phyloP scores from a whole-genome alignment of 768 basidiomycete species.

The Lactarius hatsudake region DNA sequence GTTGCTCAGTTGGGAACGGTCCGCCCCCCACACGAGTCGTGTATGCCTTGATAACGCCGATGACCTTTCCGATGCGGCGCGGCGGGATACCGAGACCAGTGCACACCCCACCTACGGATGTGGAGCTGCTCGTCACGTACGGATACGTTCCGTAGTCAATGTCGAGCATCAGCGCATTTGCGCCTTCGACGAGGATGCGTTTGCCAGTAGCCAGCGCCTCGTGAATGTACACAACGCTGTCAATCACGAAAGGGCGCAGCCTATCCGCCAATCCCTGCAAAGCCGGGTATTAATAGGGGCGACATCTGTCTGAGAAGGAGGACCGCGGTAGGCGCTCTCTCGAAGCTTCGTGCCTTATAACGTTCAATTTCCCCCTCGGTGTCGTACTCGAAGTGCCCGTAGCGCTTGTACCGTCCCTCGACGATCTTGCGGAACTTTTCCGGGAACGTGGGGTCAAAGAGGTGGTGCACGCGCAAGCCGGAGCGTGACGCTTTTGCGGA shows the following conservation, averaged over 20 bases:
- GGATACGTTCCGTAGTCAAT: conserved; percentile 98
- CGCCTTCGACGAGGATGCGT: conserved; percentile 89
- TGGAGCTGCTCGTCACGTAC: conserved; percentile 93
- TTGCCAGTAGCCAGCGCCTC: conserved; percentile 72
- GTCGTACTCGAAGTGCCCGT: conserved; percentile 97
- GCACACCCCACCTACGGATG: conserved; percentile 91
- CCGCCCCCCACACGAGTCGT: conserved; percentile 98
- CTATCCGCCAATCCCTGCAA: conserved; percentile 75
- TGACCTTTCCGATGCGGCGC: conserved; percentile 75
- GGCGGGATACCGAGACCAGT: conserved; percentile 98
- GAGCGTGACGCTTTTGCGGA: conserved; percentile 96
- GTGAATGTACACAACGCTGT: conserved; percentile 86
- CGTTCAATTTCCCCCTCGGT: conserved; percentile 93
- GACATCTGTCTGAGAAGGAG: background rate
- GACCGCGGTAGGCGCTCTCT: conserved; percentile 23
- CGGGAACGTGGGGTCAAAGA: conserved; percentile 87
- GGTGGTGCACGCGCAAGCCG: conserved; percentile 92
- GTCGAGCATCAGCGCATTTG: conserved; percentile 98
- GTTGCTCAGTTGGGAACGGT: conserved; percentile 95
- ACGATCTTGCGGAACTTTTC: conserved; percentile 92
- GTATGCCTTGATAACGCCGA: conserved; percentile 97
- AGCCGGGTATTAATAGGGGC: background rate
- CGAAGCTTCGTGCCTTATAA: conserved; percentile 62
- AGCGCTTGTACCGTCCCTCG: conserved; percentile 96
- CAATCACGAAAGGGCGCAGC: conserved; percentile 83